phyloP scores from a whole-genome alignment of 371 early-diverging fungal genomes.

The Zopfochytrium polystomum region DNA sequence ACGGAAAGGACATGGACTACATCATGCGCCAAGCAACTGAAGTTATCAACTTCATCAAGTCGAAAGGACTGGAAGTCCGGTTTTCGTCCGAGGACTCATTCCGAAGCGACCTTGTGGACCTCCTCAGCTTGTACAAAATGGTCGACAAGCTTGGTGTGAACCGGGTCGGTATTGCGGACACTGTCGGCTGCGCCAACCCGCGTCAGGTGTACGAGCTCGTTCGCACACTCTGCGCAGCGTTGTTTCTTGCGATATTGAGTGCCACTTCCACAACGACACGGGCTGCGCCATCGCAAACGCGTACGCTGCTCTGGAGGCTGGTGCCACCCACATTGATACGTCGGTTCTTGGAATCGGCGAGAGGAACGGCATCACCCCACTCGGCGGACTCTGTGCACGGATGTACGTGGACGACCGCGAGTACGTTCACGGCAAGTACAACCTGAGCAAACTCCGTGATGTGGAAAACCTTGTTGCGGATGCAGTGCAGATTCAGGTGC shows the following conservation, averaged over 20 bases:
- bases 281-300: slow-evolving; percentile 97
- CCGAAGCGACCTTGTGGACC: slow-evolving; percentile 91
- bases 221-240: slow-evolving; percentile 85
- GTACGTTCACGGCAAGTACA: slow-evolving; percentile 87
- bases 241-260: slow-evolving; percentile 95
- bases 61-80: slow-evolving; percentile 91
- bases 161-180: slow-evolving; percentile 97
- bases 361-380: slow-evolving; percentile 94
- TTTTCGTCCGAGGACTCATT: slow-evolving; percentile 97
- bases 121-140: slow-evolving; percentile 86
- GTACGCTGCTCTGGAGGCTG: slow-evolving; percentile 92
- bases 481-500: slow-evolving; percentile 89
- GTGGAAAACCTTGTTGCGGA: slow-evolving; percentile 94
- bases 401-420: slow-evolving; percentile 90
- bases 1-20: slow-evolving; percentile 96
- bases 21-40: slow-evolving; percentile 90
- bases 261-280: slow-evolving; percentile 98
- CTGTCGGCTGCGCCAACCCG: slow-evolving; percentile 95
- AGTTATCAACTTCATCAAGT: slow-evolving; percentile 91
- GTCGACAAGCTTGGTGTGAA: slow-evolving; percentile 95
- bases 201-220: slow-evolving; percentile 96
- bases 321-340: slow-evolving; percentile 97
- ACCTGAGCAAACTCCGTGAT: slow-evolving; percentile 84
- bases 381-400: slow-evolving; percentile 89
- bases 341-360: slow-evolving; percentile 96